Conservation (phyloP, 768 basidiomycete species). For the Erythrobasidium yunnanense region DNA sequence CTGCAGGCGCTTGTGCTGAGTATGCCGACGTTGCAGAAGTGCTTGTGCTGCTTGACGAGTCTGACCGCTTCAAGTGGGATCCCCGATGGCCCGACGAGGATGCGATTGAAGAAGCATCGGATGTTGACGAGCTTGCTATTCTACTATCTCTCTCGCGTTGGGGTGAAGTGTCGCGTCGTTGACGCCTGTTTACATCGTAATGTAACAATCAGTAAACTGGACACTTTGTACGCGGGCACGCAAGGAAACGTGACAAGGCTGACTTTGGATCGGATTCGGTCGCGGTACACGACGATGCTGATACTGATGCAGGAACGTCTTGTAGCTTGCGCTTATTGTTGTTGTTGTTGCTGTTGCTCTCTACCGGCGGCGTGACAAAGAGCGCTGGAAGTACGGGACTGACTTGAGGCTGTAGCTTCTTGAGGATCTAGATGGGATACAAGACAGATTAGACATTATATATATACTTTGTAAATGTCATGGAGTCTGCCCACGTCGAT, state of each 20-base stretch:
- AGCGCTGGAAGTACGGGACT: constrained; percentile 12
- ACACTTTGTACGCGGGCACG: neutral
- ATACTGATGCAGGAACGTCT: neutral
- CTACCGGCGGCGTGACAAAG: neutral
- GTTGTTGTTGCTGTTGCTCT: neutral
- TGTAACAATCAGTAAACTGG: too few species aligned
- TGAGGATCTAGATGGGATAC: too few species aligned
- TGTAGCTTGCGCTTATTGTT: neutral
- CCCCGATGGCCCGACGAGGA: too few species aligned
- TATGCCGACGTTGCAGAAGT: neutral
- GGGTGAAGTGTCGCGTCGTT: too few species aligned
- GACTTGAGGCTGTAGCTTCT: neutral
- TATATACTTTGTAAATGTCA: neutral
- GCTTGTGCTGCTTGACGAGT: neutral
- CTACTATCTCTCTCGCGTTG: too few species aligned
- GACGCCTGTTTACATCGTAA: too few species aligned
- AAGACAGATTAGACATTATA: neutral
- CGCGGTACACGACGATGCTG: neutral
- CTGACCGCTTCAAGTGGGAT: too few species aligned
- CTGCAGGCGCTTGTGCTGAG: neutral
- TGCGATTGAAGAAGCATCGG: too few species aligned
- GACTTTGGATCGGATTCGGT: neutral
- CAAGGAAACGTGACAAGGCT: neutral
- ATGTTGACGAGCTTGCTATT: too few species aligned
- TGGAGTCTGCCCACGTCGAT: neutral